Conservation (phyloP, 352 stramenopile species). For the Phytophthora lateralis region DNA sequence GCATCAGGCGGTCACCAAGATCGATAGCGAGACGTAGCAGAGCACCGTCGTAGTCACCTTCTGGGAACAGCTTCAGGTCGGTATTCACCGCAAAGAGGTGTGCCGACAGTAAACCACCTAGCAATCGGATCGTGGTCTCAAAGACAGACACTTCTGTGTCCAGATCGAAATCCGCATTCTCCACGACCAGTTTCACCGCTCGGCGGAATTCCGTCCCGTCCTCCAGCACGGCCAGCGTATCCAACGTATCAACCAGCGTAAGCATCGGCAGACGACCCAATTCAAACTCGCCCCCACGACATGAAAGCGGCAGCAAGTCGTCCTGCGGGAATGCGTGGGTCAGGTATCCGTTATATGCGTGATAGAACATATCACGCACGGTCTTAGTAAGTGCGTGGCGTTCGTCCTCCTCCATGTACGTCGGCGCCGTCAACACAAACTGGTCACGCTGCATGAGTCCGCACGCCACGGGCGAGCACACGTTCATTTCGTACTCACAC, state of each 20-base stretch:
- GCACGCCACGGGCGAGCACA: conserved; percentile 80
- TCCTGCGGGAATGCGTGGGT: conserved; percentile 84
- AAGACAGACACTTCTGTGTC: conserved; percentile 93
- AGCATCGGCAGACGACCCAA: conserved; percentile 84
- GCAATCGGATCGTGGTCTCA: conserved; percentile 92
- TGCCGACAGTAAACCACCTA: conserved; percentile 91
- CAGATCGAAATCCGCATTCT: conserved; percentile 74
- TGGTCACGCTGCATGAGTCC: conserved; percentile 73
- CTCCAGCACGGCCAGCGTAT: conserved; percentile 89
- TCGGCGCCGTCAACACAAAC: conserved; percentile 61
- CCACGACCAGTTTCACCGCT: conserved; percentile 67
- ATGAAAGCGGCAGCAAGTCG: conserved; percentile 75
- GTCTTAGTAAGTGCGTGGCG: conserved; percentile 55
- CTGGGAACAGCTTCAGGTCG: conserved; percentile 53
- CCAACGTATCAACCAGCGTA: conserved; percentile 91
- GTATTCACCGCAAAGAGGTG: conserved; percentile 83
- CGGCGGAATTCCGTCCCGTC: conserved; percentile 76
- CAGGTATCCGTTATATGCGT: conserved; percentile 89
- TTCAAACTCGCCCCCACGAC: conserved; percentile 72
- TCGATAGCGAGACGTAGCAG: conserved; percentile 95
- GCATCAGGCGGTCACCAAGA: conserved; percentile 94
- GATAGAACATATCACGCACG: conserved; percentile 91
- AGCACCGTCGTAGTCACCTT: conserved; percentile 90
- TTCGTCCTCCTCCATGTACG: conserved; percentile 62
- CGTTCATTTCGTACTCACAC: conserved; percentile 67